These are phyloP conservation scores for Saccharomycopsis oosterbeekiorum DNA, from an alignment of 805 yeast genomes.

Conservation along the genomic window DNA sequence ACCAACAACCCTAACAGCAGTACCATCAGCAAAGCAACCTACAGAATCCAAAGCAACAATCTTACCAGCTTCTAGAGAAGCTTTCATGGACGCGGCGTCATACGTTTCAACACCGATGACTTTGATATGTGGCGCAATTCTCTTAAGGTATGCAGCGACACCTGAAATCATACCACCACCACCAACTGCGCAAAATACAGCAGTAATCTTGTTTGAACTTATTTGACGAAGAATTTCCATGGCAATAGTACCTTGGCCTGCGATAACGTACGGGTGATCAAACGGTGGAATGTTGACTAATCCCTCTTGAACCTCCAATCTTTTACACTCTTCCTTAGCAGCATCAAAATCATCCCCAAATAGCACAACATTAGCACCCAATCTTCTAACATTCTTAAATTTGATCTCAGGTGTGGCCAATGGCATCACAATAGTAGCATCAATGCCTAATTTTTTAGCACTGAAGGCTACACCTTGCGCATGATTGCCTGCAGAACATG, in stretches of 20 bases:
- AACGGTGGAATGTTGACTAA: slow-evolving; percentile 94
- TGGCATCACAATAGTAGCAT: slow-evolving; percentile 98
- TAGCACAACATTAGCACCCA: slow-evolving; percentile 90
- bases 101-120: slow-evolving; percentile 92
- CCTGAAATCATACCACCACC: slow-evolving; percentile 98
- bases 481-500: slow-evolving; percentile 98
- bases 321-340: slow-evolving; percentile 84
- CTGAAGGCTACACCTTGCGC: slow-evolving; percentile 98
- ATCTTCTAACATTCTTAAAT: slow-evolving; percentile 78
- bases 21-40: slow-evolving; percentile 98
- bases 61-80: slow-evolving; percentile 48
- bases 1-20: slow-evolving; percentile 87
- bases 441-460: slow-evolving; percentile 74
- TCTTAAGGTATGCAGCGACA: slow-evolving; percentile 77
- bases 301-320: slow-evolving; percentile 59
- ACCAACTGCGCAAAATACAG: slow-evolving; percentile 89
- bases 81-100: slow-evolving; percentile 89
- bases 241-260: slow-evolving; percentile 98
- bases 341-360: slow-evolving; percentile 91
- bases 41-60: slow-evolving; percentile 56
- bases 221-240: slow-evolving; percentile 87
- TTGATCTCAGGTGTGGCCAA: slow-evolving; percentile 93
- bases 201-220: slow-evolving; percentile 63
- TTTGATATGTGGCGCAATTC: slow-evolving; percentile 96
- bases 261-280: slow-evolving; percentile 95